These are phyloP conservation scores for Albophoma yamanashiensis DNA, from an alignment of 2,329 filamentous ascomycete genomes.

Conservation along the genomic window DNA sequence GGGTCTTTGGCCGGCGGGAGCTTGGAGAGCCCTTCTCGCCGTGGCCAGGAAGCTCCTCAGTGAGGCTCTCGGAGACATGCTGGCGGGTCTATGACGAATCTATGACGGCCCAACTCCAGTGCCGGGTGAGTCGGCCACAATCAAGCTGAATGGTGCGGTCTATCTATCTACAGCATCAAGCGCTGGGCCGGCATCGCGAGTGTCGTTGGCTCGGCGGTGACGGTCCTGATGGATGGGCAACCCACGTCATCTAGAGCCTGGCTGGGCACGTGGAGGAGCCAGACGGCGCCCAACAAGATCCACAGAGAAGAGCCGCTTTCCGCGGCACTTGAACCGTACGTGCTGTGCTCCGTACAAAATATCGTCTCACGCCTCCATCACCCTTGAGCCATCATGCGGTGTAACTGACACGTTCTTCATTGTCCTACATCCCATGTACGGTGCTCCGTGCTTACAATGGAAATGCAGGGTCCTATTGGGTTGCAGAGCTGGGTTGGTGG, in stretches of 20 bases:
- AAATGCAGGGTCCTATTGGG: not conserved
- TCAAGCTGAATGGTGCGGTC: not conserved
- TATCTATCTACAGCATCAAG: not conserved
- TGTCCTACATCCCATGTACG: too few relatives aligned
- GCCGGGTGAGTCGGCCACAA: not conserved
- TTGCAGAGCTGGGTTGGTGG: not conserved
- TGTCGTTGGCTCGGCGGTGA: not conserved
- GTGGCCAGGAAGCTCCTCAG: conserved; percentile 39
- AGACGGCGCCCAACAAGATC: not conserved
- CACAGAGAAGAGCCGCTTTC: not conserved
- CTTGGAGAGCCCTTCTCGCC: conserved; percentile 35
- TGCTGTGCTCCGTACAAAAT: not conserved
- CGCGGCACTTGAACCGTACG: not conserved
- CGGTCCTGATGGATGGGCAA: too few relatives aligned
- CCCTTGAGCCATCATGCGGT: too few relatives aligned
- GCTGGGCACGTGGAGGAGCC: not conserved
- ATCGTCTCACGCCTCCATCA: not conserved
- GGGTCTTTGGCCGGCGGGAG: conserved; percentile 30
- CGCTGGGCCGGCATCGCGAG: not conserved
- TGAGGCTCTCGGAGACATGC: conserved; percentile 24
- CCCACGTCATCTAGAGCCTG: not conserved
- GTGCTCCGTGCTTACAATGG: too few relatives aligned
- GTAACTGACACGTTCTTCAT: too few relatives aligned
- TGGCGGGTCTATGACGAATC: not conserved
- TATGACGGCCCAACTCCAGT: not conserved